These are phyloP conservation scores for Lagerstroemia speciosa DNA, from an alignment of 345 rosid species.

Conservation along the genomic window DNA sequence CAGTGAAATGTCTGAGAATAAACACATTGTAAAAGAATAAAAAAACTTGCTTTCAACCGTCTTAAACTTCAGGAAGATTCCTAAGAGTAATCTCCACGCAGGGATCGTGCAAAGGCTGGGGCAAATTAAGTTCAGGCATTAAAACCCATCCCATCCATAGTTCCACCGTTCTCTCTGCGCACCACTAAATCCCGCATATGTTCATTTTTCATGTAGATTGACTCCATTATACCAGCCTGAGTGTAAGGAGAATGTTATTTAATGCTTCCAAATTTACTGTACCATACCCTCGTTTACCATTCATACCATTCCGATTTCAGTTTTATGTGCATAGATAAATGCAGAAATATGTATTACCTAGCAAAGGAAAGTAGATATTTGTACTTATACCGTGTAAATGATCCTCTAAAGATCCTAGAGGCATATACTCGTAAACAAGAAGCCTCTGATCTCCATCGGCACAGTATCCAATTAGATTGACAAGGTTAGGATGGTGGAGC, in stretches of 20 bases:
- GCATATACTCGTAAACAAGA: constrained; percentile 82
- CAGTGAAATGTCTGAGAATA: constrained; percentile 43
- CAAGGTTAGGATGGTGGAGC: constrained; percentile 84
- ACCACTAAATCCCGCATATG: no score
- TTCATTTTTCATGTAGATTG: no score
- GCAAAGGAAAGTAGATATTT: no score
- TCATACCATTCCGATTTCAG: background rate
- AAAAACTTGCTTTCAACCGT: background rate
- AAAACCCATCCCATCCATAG: no score
- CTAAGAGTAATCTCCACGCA: background rate
- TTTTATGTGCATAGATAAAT: background rate
- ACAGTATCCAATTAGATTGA: constrained; percentile 76
- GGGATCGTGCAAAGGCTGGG: background rate
- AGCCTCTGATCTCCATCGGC: constrained; percentile 97
- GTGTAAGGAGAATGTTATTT: background rate
- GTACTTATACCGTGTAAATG: constrained; percentile 57
- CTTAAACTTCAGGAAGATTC: background rate
- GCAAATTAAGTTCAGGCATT: no score
- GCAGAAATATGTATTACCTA: no score
- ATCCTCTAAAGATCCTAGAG: constrained; percentile 75
- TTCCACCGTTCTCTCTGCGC: no score
- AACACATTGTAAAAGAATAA: background rate
- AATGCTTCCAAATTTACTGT: background rate
- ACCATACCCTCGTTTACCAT: background rate
- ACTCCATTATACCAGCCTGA: background rate